phyloP scores from a whole-genome alignment of 129 eudicot species.

The Artemisia tridentata region DNA sequence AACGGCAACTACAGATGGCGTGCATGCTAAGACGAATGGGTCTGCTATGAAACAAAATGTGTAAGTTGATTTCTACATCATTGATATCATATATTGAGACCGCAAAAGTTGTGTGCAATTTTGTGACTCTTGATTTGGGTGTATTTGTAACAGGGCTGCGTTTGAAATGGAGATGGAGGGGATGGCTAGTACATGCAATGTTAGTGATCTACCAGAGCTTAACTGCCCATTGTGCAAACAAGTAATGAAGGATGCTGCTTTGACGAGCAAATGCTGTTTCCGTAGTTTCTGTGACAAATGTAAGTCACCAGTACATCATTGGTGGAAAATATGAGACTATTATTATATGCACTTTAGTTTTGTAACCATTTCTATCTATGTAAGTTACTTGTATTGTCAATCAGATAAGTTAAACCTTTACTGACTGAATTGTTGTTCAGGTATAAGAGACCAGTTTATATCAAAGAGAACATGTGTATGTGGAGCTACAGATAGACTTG shows the following conservation, averaged over 20 bases:
- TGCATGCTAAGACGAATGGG: neutral
- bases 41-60: neutral
- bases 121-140: neutral
- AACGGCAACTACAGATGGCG: too few relatives aligned
- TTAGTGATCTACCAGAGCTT: neutral
- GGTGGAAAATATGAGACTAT: constrained; percentile 1
- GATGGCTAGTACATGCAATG: neutral
- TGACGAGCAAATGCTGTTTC: constrained; percentile 12
- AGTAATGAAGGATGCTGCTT: constrained; percentile 11
- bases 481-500: constrained; percentile 9
- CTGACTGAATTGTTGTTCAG: neutral
- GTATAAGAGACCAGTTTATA: constrained; percentile 12
- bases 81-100: neutral
- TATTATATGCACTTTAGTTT: neutral
- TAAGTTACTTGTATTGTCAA: neutral
- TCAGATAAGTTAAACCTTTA: neutral
- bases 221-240: constrained; percentile 4
- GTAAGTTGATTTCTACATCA: neutral
- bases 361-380: too few relatives aligned
- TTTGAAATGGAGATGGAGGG: neutral
- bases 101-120: neutral
- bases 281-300: constrained; percentile 9
- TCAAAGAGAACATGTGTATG: neutral
- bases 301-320: neutral
- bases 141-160: neutral